Percentiles rank a stretch among this genome's conserved stretches.
These are phyloP conservation scores for Sclerotinia borealis DNA, from an alignment of 2,329 filamentous ascomycete genomes.

Conservation along the genomic window DNA sequence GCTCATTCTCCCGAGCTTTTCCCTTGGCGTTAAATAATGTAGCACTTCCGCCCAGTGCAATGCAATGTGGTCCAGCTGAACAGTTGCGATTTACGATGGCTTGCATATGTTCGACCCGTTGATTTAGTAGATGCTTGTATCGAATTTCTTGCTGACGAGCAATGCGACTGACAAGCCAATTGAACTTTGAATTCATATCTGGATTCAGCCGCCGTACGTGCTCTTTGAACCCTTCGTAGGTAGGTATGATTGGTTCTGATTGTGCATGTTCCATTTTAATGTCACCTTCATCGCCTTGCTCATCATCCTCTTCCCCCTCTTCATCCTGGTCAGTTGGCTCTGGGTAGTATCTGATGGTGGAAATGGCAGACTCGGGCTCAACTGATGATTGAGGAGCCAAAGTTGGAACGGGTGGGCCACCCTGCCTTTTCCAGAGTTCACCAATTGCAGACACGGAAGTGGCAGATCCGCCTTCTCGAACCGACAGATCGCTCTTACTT, in stretches of 20 bases:
- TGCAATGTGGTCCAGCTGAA: constrained; percentile 55
- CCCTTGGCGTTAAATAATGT: constrained; percentile 54
- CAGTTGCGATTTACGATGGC: constrained; percentile 54
- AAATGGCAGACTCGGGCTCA: constrained; percentile 20
- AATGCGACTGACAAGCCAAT: constrained; percentile 70
- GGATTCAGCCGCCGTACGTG: constrained; percentile 72
- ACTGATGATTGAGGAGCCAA: constrained; percentile 43
- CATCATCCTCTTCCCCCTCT: constrained; percentile 55
- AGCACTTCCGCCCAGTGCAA: constrained; percentile 60
- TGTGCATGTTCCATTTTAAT: constrained; percentile 56
- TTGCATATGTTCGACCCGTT: constrained; percentile 63
- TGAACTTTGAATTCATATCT: constrained; percentile 50
- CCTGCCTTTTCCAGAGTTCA: constrained; percentile 49
- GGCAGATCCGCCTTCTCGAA: background rate
- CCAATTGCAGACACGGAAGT: constrained; percentile 33
- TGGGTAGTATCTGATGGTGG: constrained; percentile 12
- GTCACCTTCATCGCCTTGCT: constrained; percentile 55
- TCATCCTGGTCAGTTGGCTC: constrained; percentile 38
- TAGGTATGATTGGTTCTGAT: constrained; percentile 64
- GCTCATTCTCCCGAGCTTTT: constrained; percentile 54
- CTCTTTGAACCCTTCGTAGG: constrained; percentile 66
- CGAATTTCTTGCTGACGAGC: constrained; percentile 73
- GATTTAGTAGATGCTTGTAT: constrained; percentile 69
- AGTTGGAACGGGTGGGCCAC: constrained; percentile 52
- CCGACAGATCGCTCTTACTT: constrained; percentile 39